Evolutionary conservation across 2,329 filamentous ascomycete genomes (phyloP).

Genomic region (Mycogone perniciosa): DNA sequence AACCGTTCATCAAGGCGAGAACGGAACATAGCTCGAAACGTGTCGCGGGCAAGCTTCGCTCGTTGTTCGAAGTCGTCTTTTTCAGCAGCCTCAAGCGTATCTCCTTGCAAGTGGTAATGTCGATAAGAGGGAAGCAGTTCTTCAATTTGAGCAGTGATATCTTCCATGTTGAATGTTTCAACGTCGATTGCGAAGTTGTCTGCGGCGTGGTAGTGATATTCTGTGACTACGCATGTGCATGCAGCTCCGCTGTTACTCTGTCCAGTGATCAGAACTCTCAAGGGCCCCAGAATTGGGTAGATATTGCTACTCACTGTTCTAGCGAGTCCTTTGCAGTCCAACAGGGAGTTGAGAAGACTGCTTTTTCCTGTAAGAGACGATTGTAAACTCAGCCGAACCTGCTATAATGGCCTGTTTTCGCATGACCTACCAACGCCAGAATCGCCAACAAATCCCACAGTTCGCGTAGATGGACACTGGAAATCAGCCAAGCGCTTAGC

Average conservation of each 20-base stretch:
- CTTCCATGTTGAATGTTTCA: constrained; percentile 25
- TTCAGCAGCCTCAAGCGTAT: constrained; percentile 21
- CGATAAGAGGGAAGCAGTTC: constrained; percentile 33
- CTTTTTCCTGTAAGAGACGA: constrained; percentile 39
- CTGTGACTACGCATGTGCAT: constrained; percentile 43
- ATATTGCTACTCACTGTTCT: constrained; percentile 35
- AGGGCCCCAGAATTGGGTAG: neutral
- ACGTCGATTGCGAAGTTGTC: constrained; percentile 29
- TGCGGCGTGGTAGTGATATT: constrained; percentile 34
- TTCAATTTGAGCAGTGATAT: constrained; percentile 28
- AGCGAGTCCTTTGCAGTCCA: constrained; percentile 35
- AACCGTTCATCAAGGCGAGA: constrained; percentile 15
- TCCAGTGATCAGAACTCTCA: neutral
- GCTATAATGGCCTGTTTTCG: neutral
- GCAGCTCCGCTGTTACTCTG: constrained; percentile 39
- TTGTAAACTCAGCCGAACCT: too few species aligned
- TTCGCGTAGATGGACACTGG: constrained; percentile 32
- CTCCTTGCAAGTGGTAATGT: constrained; percentile 24
- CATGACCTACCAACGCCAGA: constrained; percentile 36
- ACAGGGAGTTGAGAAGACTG: constrained; percentile 42
- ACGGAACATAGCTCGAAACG: constrained; percentile 33
- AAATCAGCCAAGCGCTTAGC: constrained; percentile 31
- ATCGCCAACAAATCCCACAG: constrained; percentile 42
- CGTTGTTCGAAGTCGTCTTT: constrained; percentile 19
- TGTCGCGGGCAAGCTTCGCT: constrained; percentile 29